These are phyloP conservation scores for Yarrowia sp. DNA, from an alignment of 805 yeast species.

Conservation along the genomic window DNA sequence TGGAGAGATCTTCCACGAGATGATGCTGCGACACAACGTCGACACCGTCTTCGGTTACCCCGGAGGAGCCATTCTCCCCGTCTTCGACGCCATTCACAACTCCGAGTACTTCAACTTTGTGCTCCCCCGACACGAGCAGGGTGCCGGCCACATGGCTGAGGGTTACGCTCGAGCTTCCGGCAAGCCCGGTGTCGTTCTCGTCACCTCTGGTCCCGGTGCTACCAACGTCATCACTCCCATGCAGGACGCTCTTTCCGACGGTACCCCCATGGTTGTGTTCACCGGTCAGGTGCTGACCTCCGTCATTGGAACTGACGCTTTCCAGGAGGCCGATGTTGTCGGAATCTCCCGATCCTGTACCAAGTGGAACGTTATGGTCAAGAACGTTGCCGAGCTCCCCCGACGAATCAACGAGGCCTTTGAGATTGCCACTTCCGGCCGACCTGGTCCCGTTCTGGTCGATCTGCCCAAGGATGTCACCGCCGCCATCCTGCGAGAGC, in stretches of 20 bases:
- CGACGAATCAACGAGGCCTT: constrained; percentile 96
- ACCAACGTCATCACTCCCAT: constrained; percentile 98
- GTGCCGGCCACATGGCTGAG: constrained; percentile 99
- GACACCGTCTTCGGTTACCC: constrained; percentile 98
- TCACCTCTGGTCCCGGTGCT: constrained; percentile 99
- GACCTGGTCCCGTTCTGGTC: constrained; percentile 98
- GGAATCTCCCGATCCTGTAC: constrained; percentile 98
- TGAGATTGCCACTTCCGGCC: constrained; percentile 92
- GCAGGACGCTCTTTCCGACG: constrained; percentile 97
- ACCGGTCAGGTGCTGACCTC: constrained; percentile 96
- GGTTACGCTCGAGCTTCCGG: constrained; percentile 97
- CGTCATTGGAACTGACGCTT: constrained; percentile 97
- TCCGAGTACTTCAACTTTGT: constrained; percentile 88
- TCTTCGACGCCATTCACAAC: constrained; percentile 94
- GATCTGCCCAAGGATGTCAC: constrained; percentile 98
- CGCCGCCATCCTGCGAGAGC: constrained; percentile 82
- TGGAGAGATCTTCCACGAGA: constrained; percentile 97
- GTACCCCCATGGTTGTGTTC: constrained; percentile 95
- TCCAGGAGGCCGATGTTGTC: constrained; percentile 98
- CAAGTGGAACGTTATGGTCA: constrained; percentile 99
- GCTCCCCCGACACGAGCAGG: constrained; percentile 96
- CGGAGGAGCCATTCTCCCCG: constrained; percentile 98
- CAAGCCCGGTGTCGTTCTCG: constrained; percentile 96
- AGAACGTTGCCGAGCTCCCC: constrained; percentile 91
- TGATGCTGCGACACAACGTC: constrained; percentile 96